Evolutionary conservation across 129 eudicot genomes (phyloP).

Genomic region (Lactuca saligna): DNA sequence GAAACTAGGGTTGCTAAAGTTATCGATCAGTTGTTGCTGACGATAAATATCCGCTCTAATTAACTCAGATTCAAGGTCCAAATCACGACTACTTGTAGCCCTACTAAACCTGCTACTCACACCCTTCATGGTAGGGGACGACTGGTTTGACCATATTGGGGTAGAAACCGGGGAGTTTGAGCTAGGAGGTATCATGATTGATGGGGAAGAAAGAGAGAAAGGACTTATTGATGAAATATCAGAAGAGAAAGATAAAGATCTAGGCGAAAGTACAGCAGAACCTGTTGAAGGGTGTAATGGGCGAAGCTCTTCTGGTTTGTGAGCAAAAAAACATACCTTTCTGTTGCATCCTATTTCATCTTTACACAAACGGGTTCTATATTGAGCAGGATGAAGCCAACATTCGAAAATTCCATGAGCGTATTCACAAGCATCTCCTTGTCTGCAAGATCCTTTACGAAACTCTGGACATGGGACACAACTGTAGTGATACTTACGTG

Average conservation of each 20-base stretch:
- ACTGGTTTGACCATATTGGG: slow-evolving; percentile 53
- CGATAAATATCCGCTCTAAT: slow-evolving; percentile 35
- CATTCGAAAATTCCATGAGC: slow-evolving; percentile 92
- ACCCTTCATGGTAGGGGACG: slow-evolving; percentile 54
- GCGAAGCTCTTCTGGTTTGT: slow-evolving; percentile 75
- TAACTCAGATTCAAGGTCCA: slow-evolving; percentile 51
- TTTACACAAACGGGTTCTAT: slow-evolving; percentile 79
- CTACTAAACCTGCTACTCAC: slow-evolving; percentile 62
- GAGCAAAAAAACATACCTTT: slow-evolving; percentile 85
- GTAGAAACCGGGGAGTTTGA: slow-evolving; percentile 41
- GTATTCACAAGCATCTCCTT: slow-evolving; percentile 82
- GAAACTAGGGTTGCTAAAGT: slow-evolving; percentile 37
- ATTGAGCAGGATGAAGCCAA: slow-evolving; percentile 94
- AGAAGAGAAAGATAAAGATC: slow-evolving; percentile 38
- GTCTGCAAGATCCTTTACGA: slow-evolving; percentile 62
- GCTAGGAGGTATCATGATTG: slow-evolving; percentile 48
- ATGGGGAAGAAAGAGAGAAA: slow-evolving; percentile 55
- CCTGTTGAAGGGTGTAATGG: slow-evolving; percentile 86
- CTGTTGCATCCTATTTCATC: slow-evolving; percentile 64
- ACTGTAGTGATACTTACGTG: slow-evolving; percentile 71
- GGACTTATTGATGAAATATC: slow-evolving; percentile 58
- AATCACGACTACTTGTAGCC: slow-evolving; percentile 53
- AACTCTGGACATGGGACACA: slow-evolving; percentile 92
- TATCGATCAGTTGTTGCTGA: slow-evolving; percentile 52
- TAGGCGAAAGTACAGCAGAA: slow-evolving; percentile 75